Evolutionary conservation across 129 eudicot genomes (phyloP), one percentile per base, ranked within the genome.

Genomic region (Lactuca sativa): DNA sequence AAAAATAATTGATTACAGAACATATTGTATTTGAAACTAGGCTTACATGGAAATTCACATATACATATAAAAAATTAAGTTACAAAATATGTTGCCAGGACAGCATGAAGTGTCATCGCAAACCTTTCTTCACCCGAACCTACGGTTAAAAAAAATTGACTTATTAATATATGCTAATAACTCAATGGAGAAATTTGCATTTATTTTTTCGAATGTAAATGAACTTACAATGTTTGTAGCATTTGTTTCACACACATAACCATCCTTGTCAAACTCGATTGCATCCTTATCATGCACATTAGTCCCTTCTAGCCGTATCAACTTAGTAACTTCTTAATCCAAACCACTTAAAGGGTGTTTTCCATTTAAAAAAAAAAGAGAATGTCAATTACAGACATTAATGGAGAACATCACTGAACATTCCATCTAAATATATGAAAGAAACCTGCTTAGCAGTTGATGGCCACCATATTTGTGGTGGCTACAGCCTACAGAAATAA

Each of bases 201-300:
- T 36, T 33, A 36, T 14, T 16, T 36, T 59, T 30, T 73, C 18
- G 31, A 51, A 25, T 62, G 57, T 55, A 4, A 64, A 41, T 17
- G 30, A 65, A 44, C 86, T 74, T 78, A 95, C 99, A 43, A 90
- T 85, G 76, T 95, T 95, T 71, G 99, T 95, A 47, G 99, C 99
- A 74, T 95, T 95, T 76, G 99, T 95, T 85, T 95, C 99, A n/a
- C 97, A 87, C 66, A 95, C 97, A 65, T 82, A 95, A 47, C 99
- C 99, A 84, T 95, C 97, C 78, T 87, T 90, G 81, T 90, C 99
- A 44, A 95, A 97, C 99, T 90, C 90, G 80, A 95, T 82, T 51
- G 99, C 97, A 81, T 95, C 97, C 77, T 95, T 96, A 58, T 97
- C 99, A 49, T 72, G 76, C 36, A 97, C 87, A 66, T 95, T 90